phyloP scores from a whole-genome alignment of 371 early-diverging fungal species.

The Massospora cicadina region DNA sequence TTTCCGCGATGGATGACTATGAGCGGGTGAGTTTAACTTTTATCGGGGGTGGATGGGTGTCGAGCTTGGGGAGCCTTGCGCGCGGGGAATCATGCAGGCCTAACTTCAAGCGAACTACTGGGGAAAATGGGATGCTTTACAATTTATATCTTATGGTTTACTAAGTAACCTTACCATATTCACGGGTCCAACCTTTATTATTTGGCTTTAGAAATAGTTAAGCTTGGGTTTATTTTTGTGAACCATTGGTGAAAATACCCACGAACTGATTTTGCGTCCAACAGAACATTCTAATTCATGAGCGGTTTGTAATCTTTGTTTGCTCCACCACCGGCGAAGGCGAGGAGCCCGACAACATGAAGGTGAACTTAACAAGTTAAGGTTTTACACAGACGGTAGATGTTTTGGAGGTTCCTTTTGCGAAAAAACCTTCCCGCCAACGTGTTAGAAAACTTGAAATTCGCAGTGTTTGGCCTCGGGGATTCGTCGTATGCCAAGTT shows the following conservation, averaged over 20 bases:
- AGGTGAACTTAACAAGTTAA: slow-evolving; percentile 21
- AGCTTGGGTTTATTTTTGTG: too few species aligned
- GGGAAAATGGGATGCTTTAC: too few species aligned
- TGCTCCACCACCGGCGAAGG: slow-evolving; percentile 93
- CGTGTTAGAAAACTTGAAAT: slow-evolving; percentile 39
- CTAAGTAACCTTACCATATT: too few species aligned
- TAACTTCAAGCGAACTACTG: too few species aligned
- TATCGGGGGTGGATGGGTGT: background rate
- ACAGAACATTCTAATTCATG: slow-evolving; percentile 39
- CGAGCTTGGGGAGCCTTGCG: too few species aligned
- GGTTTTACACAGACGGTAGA: slow-evolving; percentile 16
- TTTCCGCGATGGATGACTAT: slow-evolving; percentile 62
- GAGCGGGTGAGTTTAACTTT: slow-evolving; percentile 27
- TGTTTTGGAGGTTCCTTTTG: slow-evolving; percentile 78
- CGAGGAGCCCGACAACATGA: slow-evolving; percentile 82
- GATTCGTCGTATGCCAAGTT: slow-evolving; percentile 87
- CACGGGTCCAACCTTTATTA: too few species aligned
- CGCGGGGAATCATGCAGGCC: too few species aligned
- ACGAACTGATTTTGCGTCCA: too few species aligned
- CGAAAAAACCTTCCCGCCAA: slow-evolving; percentile 52
- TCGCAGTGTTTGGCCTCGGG: slow-evolving; percentile 85
- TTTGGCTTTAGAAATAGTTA: too few species aligned
- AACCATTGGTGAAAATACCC: too few species aligned
- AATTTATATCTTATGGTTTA: too few species aligned
- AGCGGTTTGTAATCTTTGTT: slow-evolving; percentile 63